A percentile compares a stretch with the other conserved stretches of the same genome.
These are phyloP conservation scores for Blastobotrys arbuscula DNA, from an alignment of 1,139 yeast genomes.

Conservation along the genomic window DNA sequence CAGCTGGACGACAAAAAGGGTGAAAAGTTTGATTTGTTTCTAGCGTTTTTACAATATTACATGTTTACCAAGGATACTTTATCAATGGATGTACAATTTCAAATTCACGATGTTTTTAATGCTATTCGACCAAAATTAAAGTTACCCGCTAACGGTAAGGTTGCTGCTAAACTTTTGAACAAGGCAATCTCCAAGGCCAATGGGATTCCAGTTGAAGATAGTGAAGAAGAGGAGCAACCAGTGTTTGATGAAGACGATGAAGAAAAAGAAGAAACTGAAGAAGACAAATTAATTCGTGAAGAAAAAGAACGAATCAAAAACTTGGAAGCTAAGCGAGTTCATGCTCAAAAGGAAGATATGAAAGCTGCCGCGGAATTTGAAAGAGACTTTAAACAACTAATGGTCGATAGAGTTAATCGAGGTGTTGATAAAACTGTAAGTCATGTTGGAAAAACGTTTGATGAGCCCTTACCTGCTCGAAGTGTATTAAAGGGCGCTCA, in stretches of 20 bases:
- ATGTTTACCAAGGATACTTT: slow-evolving; percentile 59
- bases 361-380: slow-evolving; percentile 33
- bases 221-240: slow-evolving; percentile 15
- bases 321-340: slow-evolving; percentile 15
- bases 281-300: slow-evolving; percentile 19
- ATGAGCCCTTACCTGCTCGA: slow-evolving; percentile 31
- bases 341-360: slow-evolving; percentile 22
- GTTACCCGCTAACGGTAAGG: slow-evolving; percentile 38
- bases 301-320: slow-evolving; percentile 14
- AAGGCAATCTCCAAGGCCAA: slow-evolving; percentile 27
- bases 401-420: slow-evolving; percentile 27
- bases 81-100: slow-evolving; percentile 60
- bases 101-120: slow-evolving; percentile 42
- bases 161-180: slow-evolving; percentile 26
- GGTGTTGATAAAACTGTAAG: background rate
- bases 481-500: slow-evolving; percentile 11
- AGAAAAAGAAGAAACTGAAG: slow-evolving; percentile 20
- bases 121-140: slow-evolving; percentile 34
- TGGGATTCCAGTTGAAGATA: slow-evolving; percentile 21
- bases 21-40: slow-evolving; percentile 38
- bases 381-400: slow-evolving; percentile 31
- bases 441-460: slow-evolving; percentile 23
- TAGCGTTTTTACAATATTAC: slow-evolving; percentile 70
- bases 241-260: slow-evolving; percentile 9
- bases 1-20: slow-evolving; percentile 14